phyloP scores from a whole-genome alignment of 1,139 yeast genomes.

The Kurtzmaniella natalensis region DNA sequence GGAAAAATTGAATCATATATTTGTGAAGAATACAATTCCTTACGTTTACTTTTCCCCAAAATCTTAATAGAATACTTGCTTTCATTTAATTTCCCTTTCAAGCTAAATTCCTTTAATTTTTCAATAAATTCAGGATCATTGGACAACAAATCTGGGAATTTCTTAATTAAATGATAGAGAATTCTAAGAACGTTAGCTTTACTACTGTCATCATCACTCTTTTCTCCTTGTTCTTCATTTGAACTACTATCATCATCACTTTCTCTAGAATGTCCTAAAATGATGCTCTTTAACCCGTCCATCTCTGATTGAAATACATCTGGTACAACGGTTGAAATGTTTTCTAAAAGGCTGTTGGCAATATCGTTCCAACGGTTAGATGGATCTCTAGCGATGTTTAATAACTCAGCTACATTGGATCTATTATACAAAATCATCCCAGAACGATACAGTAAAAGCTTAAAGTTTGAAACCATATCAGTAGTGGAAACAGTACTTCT shows the following conservation, averaged over 20 bases:
- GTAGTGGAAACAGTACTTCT: slow-evolving; percentile 36
- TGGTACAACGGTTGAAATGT: slow-evolving; percentile 61
- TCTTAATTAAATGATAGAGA: slow-evolving; percentile 53
- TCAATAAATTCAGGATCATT: slow-evolving; percentile 33
- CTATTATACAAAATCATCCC: slow-evolving; percentile 62
- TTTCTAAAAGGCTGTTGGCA: slow-evolving; percentile 53
- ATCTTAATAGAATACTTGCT: slow-evolving; percentile 65
- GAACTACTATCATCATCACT: slow-evolving; percentile 3
- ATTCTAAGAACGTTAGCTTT: slow-evolving; percentile 42
- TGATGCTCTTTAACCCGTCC: slow-evolving; percentile 39
- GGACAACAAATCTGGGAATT: slow-evolving; percentile 40
- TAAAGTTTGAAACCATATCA: slow-evolving; percentile 50
- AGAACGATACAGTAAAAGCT: slow-evolving; percentile 56
- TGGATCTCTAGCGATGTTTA: slow-evolving; percentile 41
- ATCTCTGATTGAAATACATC: slow-evolving; percentile 61
- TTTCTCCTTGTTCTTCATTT: slow-evolving; percentile 11
- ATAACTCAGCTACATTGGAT: slow-evolving; percentile 54
- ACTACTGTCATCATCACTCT: slow-evolving; percentile 3
- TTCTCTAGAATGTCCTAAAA: slow-evolving; percentile 1
- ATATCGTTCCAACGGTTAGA: slow-evolving; percentile 24
- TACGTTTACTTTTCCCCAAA: slow-evolving; percentile 43
- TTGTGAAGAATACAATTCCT: slow-evolving; percentile 33
- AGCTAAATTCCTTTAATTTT: slow-evolving; percentile 40
- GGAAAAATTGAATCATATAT: slow-evolving; percentile 49
- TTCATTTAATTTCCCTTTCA: slow-evolving; percentile 54